Base-by-base conservation (phyloP, 192 early-diverging fungal species). In the Pilobolus umbonatus region DNA sequence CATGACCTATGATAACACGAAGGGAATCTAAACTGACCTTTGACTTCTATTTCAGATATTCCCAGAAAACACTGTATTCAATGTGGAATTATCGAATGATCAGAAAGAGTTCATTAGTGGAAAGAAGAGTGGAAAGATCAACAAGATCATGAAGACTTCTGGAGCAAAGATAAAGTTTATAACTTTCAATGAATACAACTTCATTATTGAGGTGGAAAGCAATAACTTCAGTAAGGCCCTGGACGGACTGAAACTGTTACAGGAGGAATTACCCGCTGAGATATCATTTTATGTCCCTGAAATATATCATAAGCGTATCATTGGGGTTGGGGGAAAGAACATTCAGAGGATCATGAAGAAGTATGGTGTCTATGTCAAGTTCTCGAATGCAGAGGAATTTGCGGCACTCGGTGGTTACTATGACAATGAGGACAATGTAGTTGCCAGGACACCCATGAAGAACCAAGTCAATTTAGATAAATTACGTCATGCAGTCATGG, bases 261-360 rank as follows among this genome's bases (percentile, higher is more conserved):
- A 86, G 65, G 88, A 90, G 61, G 90, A 92, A 65, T 63, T 92
- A 17, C 90, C 90, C 1, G 90, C 88, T 5, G 90, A 92, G 60
- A 87, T 89, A 42, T 87, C 84, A 8, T 92, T 92, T 65, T 83
- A 84, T 67, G 82, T 92, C 7, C 88, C 88, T 24, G 90, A 92
- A 61, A 68, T 81, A 2, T 88, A 79, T 56, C 90, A 92, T 73
- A 92, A 92, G 67, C 78, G 90, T 15, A 92, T 92, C 62, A 92
- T 92, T 52, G 90, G 90, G 3, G 88, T 91, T 28, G 88, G 88
- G 4, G 90, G 90, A 64, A 91, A 89, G 47, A 92, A 92, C 67
- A 91, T 92, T 46, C 90, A 92, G 50, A 76, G 86, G 39, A 92
- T 92, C 67, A 92, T 92, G 90, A 92, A 92, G 39, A 87, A 88